Conservation (phyloP, 805 yeast species). For the Ogataea dorogensis region DNA sequence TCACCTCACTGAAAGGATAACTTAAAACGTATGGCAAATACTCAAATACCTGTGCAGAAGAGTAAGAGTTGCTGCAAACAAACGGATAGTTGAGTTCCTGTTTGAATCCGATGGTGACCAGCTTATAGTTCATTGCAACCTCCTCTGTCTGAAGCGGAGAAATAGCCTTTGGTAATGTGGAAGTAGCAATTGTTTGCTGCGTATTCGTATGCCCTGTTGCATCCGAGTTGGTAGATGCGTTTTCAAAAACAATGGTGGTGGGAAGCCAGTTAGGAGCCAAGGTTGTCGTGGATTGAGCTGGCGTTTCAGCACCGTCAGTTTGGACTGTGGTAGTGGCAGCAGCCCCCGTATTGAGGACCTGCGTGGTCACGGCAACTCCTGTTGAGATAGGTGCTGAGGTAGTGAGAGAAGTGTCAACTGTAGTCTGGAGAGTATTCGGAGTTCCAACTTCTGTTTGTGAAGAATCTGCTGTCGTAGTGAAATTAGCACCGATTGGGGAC, state of each 20-base stretch:
- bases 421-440: too few relatives aligned
- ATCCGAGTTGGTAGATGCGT: conserved; percentile 30
- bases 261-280: conserved; percentile 43
- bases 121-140: conserved; percentile 47
- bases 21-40: conserved; percentile 75
- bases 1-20: conserved; percentile 49
- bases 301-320: background rate
- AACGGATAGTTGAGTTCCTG: conserved; percentile 79
- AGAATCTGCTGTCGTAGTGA: background rate
- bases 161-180: conserved; percentile 74
- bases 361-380: too few relatives aligned
- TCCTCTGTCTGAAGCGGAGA: conserved; percentile 52
- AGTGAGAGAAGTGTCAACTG: background rate
- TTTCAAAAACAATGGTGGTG: conserved; percentile 38
- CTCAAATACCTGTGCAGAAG: conserved; percentile 83
- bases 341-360: background rate
- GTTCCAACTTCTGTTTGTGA: background rate
- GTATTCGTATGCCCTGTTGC: conserved; percentile 26
- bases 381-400: conserved; percentile 1
- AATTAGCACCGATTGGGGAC: too few relatives aligned
- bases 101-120: conserved; percentile 77
- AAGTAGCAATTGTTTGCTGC: conserved; percentile 37
- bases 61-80: conserved; percentile 66
- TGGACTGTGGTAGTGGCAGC: conserved; percentile 3
- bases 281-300: conserved; percentile 4